These are phyloP conservation scores for Panicum miliaceum DNA, from an alignment of 176 grass and related monocot species.

Conservation along the genomic window DNA sequence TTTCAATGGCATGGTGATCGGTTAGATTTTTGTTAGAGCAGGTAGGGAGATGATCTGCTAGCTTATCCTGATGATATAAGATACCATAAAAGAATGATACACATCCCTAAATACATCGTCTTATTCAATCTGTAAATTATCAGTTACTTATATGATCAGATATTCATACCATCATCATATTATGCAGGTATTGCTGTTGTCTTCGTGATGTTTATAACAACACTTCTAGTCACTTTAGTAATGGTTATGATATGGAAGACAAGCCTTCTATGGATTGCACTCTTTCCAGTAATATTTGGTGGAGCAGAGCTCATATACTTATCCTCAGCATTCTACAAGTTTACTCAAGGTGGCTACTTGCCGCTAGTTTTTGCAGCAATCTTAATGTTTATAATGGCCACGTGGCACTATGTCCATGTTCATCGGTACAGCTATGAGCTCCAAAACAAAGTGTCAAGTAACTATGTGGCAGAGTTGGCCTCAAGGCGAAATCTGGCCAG, in stretches of 20 bases:
- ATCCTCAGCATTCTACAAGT: constrained; percentile 69
- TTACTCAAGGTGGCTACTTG: constrained; percentile 68
- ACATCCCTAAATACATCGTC: not conserved
- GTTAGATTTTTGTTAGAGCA: not conserved
- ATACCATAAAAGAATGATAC: not conserved
- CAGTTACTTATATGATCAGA: constrained; percentile 33
- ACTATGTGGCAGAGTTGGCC: constrained; percentile 53
- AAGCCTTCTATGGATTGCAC: constrained; percentile 46
- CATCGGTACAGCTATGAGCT: constrained; percentile 69
- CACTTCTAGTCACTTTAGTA: constrained; percentile 62
- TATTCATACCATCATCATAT: constrained; percentile 18
- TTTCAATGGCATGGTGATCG: constrained; percentile 8
- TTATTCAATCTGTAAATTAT: not conserved
- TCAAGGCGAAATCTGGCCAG: constrained; percentile 38
- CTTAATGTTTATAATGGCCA: constrained; percentile 70
- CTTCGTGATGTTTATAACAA: constrained; percentile 74
- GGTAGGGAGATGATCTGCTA: not conserved
- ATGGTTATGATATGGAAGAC: constrained; percentile 79
- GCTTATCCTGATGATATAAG: constrained; percentile 13
- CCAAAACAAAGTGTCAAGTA: constrained; percentile 59
- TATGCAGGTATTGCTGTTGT: constrained; percentile 76
- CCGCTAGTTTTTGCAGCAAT: constrained; percentile 58
- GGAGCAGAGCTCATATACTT: constrained; percentile 64
- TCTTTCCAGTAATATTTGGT: constrained; percentile 59
- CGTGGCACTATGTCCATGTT: constrained; percentile 76